Base-by-base conservation (phyloP, 352 stramenopile species). In the Phytophthora syringae region DNA sequence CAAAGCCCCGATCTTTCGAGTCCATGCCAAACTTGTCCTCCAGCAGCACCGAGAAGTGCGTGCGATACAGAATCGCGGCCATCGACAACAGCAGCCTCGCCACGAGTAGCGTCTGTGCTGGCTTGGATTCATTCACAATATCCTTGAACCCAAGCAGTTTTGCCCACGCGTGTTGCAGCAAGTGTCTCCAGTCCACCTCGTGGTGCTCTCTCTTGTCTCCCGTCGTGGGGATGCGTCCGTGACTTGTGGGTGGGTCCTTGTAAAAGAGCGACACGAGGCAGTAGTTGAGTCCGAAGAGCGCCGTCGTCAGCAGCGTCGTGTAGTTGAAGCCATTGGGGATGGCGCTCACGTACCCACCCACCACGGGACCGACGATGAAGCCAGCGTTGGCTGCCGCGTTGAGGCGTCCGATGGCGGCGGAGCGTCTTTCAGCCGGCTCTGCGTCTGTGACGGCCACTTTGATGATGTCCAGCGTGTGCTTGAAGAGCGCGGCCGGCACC, bases 391-490 rank as follows among this genome's bases (percentile, higher is more conserved):
- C 77, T 2, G 79, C 83, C 12, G 83, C 86, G 42, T 94, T 92
- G 42, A 94, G 79, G n/a, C 74, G 74, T 2, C 86, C 86, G 37
- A 94, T 84, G 24, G 80, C 74, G 0, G 79, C 75, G 1, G 84
- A 76, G 24, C 68, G 67, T 24, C 50, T 53, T 1, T 61, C 27
- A 0, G 73, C 65, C 36, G 82, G 67, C 22, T 87, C 66, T 28
- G 73, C 74, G 57, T 94, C 86, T 4, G 84, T 88, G 47, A 87
- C 67, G 13, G 84, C 78, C 39, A 94, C 76, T 54, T 90, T 89
- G 61, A 93, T 85, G 57, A 92, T 70, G 69, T 91, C 85, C 30
- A 94, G 72, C 43, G 86, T 89, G 74, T 94, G 86, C 61, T 94
- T 94, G 65, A 93, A 94, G 49, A 93, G 69, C 21, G 84, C 86